These are phyloP conservation scores for Trypanosoma cruzi DNA, from an alignment of 208 protist species.

Conservation along the genomic window DNA sequence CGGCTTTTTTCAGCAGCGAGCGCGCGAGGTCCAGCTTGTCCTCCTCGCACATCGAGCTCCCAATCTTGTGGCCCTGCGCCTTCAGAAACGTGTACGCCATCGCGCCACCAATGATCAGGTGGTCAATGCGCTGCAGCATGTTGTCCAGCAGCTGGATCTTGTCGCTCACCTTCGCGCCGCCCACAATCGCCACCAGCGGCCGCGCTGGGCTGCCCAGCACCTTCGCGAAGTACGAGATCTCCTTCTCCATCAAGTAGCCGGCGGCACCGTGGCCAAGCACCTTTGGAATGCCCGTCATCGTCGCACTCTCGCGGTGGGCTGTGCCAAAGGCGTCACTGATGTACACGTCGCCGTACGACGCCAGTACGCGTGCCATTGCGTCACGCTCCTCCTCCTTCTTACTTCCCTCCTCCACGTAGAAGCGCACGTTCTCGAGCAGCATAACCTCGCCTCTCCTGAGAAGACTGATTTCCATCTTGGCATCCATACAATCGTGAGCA, in stretches of 20 bases:
- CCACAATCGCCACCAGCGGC: slow-evolving; percentile 97
- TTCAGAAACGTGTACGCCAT: slow-evolving; percentile 99
- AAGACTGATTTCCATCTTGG: slow-evolving; percentile 52
- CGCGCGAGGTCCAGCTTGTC: slow-evolving; percentile 75
- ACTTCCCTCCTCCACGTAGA: slow-evolving; percentile 98
- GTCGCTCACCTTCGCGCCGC: slow-evolving; percentile 98
- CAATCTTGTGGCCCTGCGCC: slow-evolving; percentile 90
- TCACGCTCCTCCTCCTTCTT: slow-evolving; percentile 77
- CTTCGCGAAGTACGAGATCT: slow-evolving; percentile 98
- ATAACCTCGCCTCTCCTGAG: slow-evolving; percentile 92
- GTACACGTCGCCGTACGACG: slow-evolving; percentile 97
- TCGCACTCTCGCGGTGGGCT: slow-evolving; percentile 97
- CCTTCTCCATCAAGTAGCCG: slow-evolving; percentile 99
- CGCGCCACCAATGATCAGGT: slow-evolving; percentile 98
- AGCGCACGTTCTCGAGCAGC: slow-evolving; percentile 99
- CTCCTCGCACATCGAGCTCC: slow-evolving; percentile 96
- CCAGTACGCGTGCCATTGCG: slow-evolving; percentile 89
- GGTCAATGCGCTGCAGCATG: slow-evolving; percentile 97
- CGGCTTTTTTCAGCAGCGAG: slow-evolving; percentile 94
- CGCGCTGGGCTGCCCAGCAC: slow-evolving; percentile 83
- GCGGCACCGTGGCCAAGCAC: slow-evolving; percentile 88
- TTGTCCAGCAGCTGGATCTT: slow-evolving; percentile 99
- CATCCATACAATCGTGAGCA: slow-evolving; percentile 81
- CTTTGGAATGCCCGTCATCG: slow-evolving; percentile 89
- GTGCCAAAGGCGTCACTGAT: slow-evolving; percentile 99